Percentiles rank a stretch among this genome's conserved stretches.
These are phyloP conservation scores for Ophiostoma sp. DNA, from an alignment of 2,329 filamentous ascomycete species.

Conservation along the genomic window DNA sequence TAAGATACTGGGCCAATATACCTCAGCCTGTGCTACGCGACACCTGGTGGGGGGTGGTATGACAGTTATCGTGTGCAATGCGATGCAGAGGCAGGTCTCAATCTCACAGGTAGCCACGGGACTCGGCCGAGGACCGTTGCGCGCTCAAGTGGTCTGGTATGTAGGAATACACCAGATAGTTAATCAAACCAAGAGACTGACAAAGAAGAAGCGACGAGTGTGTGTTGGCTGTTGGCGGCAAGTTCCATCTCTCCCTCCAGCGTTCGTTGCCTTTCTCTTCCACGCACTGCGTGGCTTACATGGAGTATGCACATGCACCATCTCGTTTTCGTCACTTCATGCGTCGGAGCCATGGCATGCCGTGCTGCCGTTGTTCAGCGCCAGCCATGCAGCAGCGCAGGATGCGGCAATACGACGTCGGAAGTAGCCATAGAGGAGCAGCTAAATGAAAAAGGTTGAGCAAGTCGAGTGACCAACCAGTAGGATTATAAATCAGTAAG, in stretches of 20 bases:
- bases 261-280: too few species aligned
- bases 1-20: neutral
- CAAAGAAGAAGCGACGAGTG: neutral
- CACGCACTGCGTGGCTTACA: too few species aligned
- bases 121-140: neutral
- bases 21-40: neutral
- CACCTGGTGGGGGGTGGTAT: slow-evolving; percentile 3
- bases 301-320: neutral
- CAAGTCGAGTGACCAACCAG: too few species aligned
- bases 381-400: neutral
- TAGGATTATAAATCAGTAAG: too few species aligned
- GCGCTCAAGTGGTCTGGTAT: neutral
- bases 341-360: neutral
- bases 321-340: neutral
- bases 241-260: too few species aligned
- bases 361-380: neutral
- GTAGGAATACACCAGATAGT: neutral
- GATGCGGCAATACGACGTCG: neutral
- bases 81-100: neutral
- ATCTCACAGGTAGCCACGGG: neutral
- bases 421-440: neutral
- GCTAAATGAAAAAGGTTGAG: too few species aligned
- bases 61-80: neutral
- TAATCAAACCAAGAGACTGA: neutral
- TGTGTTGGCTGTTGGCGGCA: neutral